A percentile compares a stretch with the other conserved stretches of the same genome.
phyloP scores from a whole-genome alignment of 805 yeast genomes.

The Candida patagonica region DNA sequence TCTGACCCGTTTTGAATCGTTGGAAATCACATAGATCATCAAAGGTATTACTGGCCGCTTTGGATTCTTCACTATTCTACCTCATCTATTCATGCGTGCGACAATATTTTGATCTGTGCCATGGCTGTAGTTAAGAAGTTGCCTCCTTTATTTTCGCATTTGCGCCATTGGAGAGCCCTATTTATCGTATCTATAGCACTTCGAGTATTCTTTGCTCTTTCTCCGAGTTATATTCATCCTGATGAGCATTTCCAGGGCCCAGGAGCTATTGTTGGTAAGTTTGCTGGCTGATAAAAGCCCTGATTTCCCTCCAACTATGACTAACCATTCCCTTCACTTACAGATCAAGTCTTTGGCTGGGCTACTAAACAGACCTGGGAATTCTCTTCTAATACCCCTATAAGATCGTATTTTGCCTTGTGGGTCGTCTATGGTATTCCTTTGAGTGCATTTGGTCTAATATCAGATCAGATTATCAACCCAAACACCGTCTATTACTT shows the following conservation, averaged over 20 bases:
- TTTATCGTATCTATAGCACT: conserved; percentile 38
- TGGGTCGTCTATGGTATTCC: conserved; percentile 61
- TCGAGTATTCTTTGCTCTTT: conserved; percentile 49
- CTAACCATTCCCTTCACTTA: background rate
- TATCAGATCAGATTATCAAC: conserved; percentile 20
- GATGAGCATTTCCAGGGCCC: conserved; percentile 96
- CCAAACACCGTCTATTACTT: conserved; percentile 47
- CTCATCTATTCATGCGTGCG: too few relatives aligned
- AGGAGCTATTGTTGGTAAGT: conserved; percentile 49
- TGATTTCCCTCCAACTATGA: too few relatives aligned
- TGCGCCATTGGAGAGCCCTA: conserved; percentile 39
- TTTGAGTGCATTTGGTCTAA: conserved; percentile 33
- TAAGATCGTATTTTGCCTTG: conserved; percentile 65
- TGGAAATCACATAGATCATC: too few relatives aligned
- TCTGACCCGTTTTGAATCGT: too few relatives aligned
- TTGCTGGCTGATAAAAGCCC: too few relatives aligned
- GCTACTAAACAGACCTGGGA: conserved; percentile 72
- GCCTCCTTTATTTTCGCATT: background rate
- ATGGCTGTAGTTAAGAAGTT: background rate
- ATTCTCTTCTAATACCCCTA: conserved; percentile 45
- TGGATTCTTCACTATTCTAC: too few relatives aligned
- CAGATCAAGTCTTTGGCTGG: conserved; percentile 33
- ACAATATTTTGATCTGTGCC: background rate
- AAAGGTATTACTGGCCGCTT: too few relatives aligned
- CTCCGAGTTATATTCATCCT: conserved; percentile 87